Conservation (phyloP, 2,329 filamentous ascomycete genomes). For the Phoma sp. region DNA sequence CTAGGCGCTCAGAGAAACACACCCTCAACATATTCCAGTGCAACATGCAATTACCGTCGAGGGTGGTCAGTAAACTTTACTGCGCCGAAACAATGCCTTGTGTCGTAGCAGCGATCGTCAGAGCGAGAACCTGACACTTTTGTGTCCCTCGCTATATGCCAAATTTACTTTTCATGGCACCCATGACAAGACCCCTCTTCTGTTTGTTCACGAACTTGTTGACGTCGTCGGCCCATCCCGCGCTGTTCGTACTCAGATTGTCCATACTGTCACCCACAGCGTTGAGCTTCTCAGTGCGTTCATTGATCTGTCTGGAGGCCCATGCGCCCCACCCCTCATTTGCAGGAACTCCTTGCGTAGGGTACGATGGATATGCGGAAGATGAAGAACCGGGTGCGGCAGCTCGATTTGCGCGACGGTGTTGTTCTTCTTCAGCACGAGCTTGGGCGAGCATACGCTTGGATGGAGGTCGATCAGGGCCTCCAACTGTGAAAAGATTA, state of each 20-base stretch:
- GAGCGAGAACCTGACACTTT: background rate
- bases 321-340: conserved; percentile 73
- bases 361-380: conserved; percentile 30
- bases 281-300: conserved; percentile 85
- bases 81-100: conserved; percentile 1
- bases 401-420: conserved; percentile 45
- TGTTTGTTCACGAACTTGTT: conserved; percentile 85
- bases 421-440: conserved; percentile 72
- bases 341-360: conserved; percentile 20
- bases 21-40: background rate
- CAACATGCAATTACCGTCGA: background rate
- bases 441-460: conserved; percentile 86
- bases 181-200: conserved; percentile 83
- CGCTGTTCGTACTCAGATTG: conserved; percentile 77
- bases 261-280: conserved; percentile 87
- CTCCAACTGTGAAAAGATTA: conserved; percentile 65
- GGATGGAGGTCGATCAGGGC: conserved; percentile 83
- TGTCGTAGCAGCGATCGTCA: background rate
- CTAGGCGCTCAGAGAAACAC: background rate
- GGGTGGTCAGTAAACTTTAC: background rate
- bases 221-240: conserved; percentile 85
- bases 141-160: conserved; percentile 27
- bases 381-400: conserved; percentile 43
- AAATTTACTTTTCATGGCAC: conserved; percentile 53
- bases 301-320: conserved; percentile 84